These are phyloP conservation scores for Phialophora tarda DNA, from an alignment of 2,329 filamentous ascomycete species.

Conservation along the genomic window DNA sequence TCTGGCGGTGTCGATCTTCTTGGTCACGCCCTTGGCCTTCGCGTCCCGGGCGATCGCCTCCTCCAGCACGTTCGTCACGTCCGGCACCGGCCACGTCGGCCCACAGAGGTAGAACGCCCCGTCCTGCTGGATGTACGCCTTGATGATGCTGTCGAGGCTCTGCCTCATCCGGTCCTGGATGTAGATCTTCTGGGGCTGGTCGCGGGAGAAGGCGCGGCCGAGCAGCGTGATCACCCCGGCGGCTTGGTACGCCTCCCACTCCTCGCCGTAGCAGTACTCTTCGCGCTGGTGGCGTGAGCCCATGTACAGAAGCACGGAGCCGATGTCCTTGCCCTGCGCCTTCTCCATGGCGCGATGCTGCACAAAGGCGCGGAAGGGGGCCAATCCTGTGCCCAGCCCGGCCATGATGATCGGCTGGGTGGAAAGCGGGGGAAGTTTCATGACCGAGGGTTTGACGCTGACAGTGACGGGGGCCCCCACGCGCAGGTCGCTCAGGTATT, in stretches of 20 bases:
- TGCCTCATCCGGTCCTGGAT: conserved; percentile 98
- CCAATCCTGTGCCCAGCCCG: conserved; percentile 94
- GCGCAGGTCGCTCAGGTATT: conserved; percentile 78
- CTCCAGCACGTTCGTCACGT: conserved; percentile 91
- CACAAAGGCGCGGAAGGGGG: conserved; percentile 98
- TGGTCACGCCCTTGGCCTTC: conserved; percentile 62
- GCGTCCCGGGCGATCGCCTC: conserved; percentile 85
- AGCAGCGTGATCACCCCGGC: conserved; percentile 94
- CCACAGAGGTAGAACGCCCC: conserved; percentile 97
- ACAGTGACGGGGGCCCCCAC: conserved; percentile 82
- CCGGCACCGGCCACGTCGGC: conserved; percentile 96
- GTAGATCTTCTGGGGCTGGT: conserved; percentile 98
- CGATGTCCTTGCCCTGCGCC: conserved; percentile 94
- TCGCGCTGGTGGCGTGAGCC: conserved; percentile 96
- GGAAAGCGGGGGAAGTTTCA: conserved; percentile 91
- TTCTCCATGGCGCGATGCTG: conserved; percentile 98
- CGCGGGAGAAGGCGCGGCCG: conserved; percentile 91
- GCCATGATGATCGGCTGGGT: conserved; percentile 98
- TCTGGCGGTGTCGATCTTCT: conserved; percentile 83
- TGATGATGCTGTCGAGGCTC: conserved; percentile 78
- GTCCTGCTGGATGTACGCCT: conserved; percentile 84
- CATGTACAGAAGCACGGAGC: conserved; percentile 92
- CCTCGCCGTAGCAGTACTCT: conserved; percentile 98
- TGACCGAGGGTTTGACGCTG: conserved; percentile 96
- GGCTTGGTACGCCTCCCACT: conserved; percentile 98